Base-by-base conservation (phyloP, 352 stramenopile genomes). In the Phytophthora cryptogea region DNA sequence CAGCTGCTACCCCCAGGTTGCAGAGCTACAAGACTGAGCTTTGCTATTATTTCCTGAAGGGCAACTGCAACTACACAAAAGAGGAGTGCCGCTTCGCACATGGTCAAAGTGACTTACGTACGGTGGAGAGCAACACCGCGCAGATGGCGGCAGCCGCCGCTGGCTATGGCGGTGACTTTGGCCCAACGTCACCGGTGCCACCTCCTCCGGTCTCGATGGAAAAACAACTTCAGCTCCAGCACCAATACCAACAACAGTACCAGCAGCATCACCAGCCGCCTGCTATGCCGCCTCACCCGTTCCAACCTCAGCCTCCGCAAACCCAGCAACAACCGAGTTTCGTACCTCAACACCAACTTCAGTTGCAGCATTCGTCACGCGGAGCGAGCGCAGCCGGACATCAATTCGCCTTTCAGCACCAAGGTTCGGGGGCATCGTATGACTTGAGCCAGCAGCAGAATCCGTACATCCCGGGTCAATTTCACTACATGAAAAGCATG, bases 1-100 rank as follows among this genome's bases (percentile, higher is more conserved):
- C 74, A 13, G 51, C 78, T 8, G 73, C 80, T 9, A 83, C 81
- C 6, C 82, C 83, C 44, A 73, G 86, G 30, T 63, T 93, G 31
- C 83, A 95, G 63, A 95, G 86, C 61, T 95, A 95, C 78, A 95
- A 95, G 82, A 95, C 86, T 0, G 83, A 95, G 64, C 58, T 95
- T 40, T 95, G 86, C 71, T 95, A 92, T 64, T 95, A 93, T 66
- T 95, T 92, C 50, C 67, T 95, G 26, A 92, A 93, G 41, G 86
- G 86, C 26, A 91, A 86, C 60, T 95, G 86, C 76, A 95, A 95
- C 68, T 95, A 92, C 69, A 77, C 83, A 3, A 95, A 89, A 61
- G 86, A 93, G 4, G 86, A 95, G 45, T 95, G 86, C 26, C 78
- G 86, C n/a, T 95, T 95, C 31, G 86, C 86, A n/a, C 86, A 95